Evolutionary conservation across 2,329 filamentous ascomycete genomes (phyloP).

Genomic region (Aspergillus floridensis): DNA sequence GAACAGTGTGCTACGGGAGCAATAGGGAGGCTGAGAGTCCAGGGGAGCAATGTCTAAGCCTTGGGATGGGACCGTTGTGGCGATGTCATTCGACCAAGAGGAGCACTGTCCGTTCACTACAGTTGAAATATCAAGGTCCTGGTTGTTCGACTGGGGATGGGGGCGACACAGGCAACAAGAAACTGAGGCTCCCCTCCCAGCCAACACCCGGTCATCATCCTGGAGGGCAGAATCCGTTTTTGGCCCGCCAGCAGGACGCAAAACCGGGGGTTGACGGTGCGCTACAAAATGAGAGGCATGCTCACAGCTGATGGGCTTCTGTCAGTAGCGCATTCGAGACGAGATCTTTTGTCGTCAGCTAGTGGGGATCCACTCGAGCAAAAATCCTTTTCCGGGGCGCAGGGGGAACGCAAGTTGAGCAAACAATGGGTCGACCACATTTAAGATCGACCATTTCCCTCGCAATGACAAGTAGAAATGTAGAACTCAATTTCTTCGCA

Average conservation of each 20-base stretch:
- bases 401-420: neutral
- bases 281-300: neutral
- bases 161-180: neutral
- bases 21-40: neutral
- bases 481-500: neutral
- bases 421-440: neutral
- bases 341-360: constrained; percentile 7
- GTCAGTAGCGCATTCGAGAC: neutral
- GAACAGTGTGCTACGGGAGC: neutral
- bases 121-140: neutral
- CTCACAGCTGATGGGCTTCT: neutral
- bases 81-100: constrained; percentile 1
- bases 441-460: neutral
- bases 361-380: neutral
- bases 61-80: neutral
- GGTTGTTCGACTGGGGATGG: neutral
- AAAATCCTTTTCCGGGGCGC: constrained; percentile 5
- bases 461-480: neutral
- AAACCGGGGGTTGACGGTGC: neutral
- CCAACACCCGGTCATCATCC: neutral
- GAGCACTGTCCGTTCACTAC: neutral
- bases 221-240: neutral
- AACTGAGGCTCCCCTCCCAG: neutral
- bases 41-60: constrained; percentile 1
- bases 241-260: constrained; percentile 3